Base-by-base conservation (phyloP, 805 yeast species). In the Naumovozyma dairenensis region DNA sequence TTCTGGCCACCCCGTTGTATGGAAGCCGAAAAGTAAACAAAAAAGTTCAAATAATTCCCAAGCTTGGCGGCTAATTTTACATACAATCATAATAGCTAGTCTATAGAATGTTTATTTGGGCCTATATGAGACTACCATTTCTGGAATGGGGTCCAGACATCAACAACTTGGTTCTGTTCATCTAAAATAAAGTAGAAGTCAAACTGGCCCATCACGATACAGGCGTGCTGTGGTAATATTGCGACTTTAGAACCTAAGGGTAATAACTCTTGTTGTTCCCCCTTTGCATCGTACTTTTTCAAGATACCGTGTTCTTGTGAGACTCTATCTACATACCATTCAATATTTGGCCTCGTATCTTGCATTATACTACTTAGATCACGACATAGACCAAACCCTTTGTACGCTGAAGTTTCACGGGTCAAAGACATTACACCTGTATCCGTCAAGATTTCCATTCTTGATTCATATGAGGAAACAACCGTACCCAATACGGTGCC, bases 241-340 rank as follows among this genome's bases (percentile, higher is more conserved):
- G 59, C 57, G 7, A 80, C 65, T 37, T 68, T 66, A 1, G 74
- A 63, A 1, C 85, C 85, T 28, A 25, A 32, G 16, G 37, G 35
- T 10, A 53, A 45, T 14, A 45, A 32, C 10, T 48, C 43, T 2
- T 48, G 27, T 7, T 51, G 46, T 4, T 46, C 31, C 5, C 8
- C 26, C 4, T 34, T 34, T 4, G 31, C 31, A 2, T 54, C 58
- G 12, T 52, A 42, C 3, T 82, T 77, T n/a, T 59, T 63, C 31
- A 81, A 55, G 26, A 82, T 75, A 8, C 92, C 93, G 50, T 82
- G 93, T 48, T 82, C 93, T 53, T 82, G 92, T 36, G 82, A 73
- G 30, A 82, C 55, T 43, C 86, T 65, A 22, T 74, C 80, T 9
- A 82, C 73, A 30, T 57, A 53, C 87, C 87, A 81, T 4, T 38